Conservation (phyloP, 768 basidiomycete species). For the Leccinum subtestaceum region DNA sequence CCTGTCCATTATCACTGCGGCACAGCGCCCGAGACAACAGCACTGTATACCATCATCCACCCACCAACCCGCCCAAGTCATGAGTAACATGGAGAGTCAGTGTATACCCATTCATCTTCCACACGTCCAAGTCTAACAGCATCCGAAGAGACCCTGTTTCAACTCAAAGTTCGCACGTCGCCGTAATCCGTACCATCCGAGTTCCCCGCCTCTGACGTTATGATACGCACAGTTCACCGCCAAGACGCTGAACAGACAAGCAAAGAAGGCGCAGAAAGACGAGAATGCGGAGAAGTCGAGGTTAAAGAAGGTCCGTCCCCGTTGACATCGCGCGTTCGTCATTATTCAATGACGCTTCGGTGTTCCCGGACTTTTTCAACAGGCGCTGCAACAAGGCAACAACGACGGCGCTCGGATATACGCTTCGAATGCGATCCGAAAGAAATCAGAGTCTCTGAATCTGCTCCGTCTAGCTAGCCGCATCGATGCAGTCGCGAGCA, state of each 20-base stretch:
- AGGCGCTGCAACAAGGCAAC: slow-evolving; percentile 97
- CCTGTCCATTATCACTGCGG: background rate
- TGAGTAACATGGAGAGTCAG: slow-evolving; percentile 92
- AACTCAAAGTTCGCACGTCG: slow-evolving; percentile 75
- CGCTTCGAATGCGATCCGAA: slow-evolving; percentile 95
- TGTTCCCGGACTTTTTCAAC: slow-evolving; percentile 3
- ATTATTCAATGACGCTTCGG: background rate
- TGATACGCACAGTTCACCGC: slow-evolving; percentile 79
- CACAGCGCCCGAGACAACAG: background rate
- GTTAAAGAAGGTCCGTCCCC: slow-evolving; percentile 77
- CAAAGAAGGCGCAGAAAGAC: slow-evolving; percentile 97
- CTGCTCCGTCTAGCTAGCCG: slow-evolving; percentile 85
- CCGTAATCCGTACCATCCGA: slow-evolving; percentile 5
- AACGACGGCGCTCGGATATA: slow-evolving; percentile 97
- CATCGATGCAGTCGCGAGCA: slow-evolving; percentile 94
- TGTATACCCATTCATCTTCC: slow-evolving; percentile 1
- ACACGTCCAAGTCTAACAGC: background rate
- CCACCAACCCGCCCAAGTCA: slow-evolving; percentile 25
- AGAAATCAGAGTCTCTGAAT: slow-evolving; percentile 94
- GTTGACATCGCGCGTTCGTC: background rate
- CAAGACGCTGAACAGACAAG: slow-evolving; percentile 90
- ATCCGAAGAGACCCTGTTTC: slow-evolving; percentile 87
- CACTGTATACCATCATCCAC: background rate
- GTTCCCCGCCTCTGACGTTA: slow-evolving; percentile 10
- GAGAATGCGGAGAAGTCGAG: slow-evolving; percentile 85